Evolutionary conservation across 176 grass and related monocot genomes (phyloP), one percentile per base, ranked within the genome.

Genomic region (Lolium perenne): DNA sequence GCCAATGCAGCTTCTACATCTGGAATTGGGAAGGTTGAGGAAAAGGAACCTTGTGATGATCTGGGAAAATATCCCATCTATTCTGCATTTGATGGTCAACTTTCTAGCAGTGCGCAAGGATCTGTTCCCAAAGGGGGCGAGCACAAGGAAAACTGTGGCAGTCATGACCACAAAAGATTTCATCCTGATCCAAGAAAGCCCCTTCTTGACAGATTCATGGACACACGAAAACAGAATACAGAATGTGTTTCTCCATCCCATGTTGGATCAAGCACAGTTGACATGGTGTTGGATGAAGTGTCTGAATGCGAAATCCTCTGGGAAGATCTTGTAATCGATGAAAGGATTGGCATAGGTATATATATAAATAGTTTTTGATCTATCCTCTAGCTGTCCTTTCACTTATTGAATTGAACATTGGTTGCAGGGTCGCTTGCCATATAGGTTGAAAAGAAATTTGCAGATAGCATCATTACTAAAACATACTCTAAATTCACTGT

Each of bases 311-410:
- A 98, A 91, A 95, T 98, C 68, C 91, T 76, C 43, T 98, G 93
- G 95, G 95, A 95, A 72, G 87, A 95, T 77, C 89, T 98, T 88
- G 83, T 80, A 63, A 93, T 98, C 80, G 93, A 89, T 65, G 91
- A 98, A 89, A 93, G 95, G 86, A 95, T 98, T 90, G 95, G 95
- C 73, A 64, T 98, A 93, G 95, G 95, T 95, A 90, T 73, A 77
- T 73, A 77, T 38, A 29, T 29, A 29, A 29, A 71, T 49, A 25
- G 53, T 48, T 81, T 82, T 64, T 62, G 6, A 68, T 81, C 57
- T 73, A 79, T 53, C 26, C 26, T 29, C 26, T 29, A 29, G 26
- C 26, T 29, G 26, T 29, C 26, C 26, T 29, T 29, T 29, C 26
- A 29, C 26, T 29, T 29, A 29, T 29, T 29, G 26, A 29, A 29